Evolutionary conservation across 2,329 filamentous ascomycete genomes (phyloP).

Genomic region (Cercospora brassicicola): DNA sequence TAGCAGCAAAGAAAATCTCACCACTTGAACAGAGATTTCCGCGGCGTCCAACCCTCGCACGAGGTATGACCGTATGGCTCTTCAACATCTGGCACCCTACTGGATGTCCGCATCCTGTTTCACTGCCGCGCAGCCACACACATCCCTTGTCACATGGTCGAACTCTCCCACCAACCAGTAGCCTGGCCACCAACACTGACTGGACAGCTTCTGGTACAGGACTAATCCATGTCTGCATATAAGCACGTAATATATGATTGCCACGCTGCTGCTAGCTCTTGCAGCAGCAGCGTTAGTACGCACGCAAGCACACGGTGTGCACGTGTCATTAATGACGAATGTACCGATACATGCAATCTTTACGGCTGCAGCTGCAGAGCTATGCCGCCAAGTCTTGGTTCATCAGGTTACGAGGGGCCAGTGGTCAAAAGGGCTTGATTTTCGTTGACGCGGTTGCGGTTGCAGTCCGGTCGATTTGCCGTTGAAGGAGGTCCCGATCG

Average conservation of each 20-base stretch:
- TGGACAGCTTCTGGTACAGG: not conserved
- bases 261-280: not conserved
- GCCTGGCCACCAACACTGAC: not conserved
- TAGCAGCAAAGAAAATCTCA: not conserved
- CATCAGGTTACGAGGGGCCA: not conserved
- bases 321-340: not conserved
- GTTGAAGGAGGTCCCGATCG: not conserved
- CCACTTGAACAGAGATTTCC: not conserved
- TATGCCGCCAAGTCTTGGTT: not conserved
- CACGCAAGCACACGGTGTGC: not conserved
- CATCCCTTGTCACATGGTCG: not conserved
- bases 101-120: constrained; percentile 9
- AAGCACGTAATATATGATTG: not conserved
- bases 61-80: not conserved
- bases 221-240: not conserved
- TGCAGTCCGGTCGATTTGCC: not conserved
- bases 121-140: not conserved
- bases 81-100: not conserved
- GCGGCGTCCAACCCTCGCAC: not conserved
- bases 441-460: not conserved
- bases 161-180: not conserved
- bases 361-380: not conserved
- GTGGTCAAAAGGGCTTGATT: not conserved
- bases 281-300: not conserved
- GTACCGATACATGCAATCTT: not conserved